Evolutionary conservation across 2,329 filamentous ascomycete genomes (phyloP), one percentile per base, ranked within the genome.

Genomic region (Cordyceps cateniannulata): DNA sequence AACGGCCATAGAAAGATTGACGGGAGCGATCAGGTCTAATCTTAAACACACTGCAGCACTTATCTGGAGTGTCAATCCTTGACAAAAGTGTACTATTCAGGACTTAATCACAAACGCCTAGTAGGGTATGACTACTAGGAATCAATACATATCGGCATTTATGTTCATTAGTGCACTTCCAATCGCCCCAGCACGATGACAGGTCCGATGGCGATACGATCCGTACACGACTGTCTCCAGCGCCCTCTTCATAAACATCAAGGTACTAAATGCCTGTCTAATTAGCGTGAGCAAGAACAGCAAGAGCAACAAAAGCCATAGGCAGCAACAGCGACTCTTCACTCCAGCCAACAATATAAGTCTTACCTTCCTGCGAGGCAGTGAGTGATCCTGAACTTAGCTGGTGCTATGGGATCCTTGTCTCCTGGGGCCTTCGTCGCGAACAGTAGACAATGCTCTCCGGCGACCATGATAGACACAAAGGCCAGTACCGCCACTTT

Each of bases 391-490:
- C 8, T 25, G 16, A 12, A 51, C 20, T 60, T 24, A 60, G 14
- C 44, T 49, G 5, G 50, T 60, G 20, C 58, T 54, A 7, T 35
- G 32, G 1, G 58, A 60, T 22, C 27, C 50, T 18, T 20, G 35
- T 14, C 29, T 20, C 25, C 44, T 52, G 25, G 53, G 75, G 79
- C 72, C 67, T 67, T 62, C 44, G 10, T 64, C 59, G 42, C 62
- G 56, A 10, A 67, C 40, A 1, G 49, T 53, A 7, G 66, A 65
- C 12, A 27, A 42, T 5, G 56, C 56, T 40, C 63, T 72, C 53
- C 69, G 67, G 35, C 78, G 70, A 2, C 79, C 79, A 54, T 81
- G 79, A 63, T 80, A 81, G 2, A 83, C 79, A 60, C 81, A 83
- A 3, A 82, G 62, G 0, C 78, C 79, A 6, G 72, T 76, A 5